A percentile compares a stretch with the other conserved stretches of the same genome.
Evolutionary conservation across 768 basidiomycete genomes (phyloP).

Genomic region (Macrolepiota fuliginosa): DNA sequence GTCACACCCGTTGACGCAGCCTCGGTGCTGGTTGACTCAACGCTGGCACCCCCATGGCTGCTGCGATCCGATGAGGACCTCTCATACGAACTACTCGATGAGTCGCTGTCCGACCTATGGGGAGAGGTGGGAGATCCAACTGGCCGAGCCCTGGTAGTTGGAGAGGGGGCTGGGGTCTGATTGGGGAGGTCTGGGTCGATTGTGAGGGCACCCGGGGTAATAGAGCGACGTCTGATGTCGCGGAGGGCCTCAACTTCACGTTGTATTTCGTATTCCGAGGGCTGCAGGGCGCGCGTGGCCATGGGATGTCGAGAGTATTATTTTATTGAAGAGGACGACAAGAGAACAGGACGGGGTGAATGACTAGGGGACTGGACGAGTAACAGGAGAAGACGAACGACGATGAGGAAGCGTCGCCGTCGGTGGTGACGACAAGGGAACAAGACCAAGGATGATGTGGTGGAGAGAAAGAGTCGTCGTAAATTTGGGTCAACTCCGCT

Average conservation of each 20-base stretch:
- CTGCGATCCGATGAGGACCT: slow-evolving; percentile 20
- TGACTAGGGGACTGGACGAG: background rate
- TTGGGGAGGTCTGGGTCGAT: slow-evolving; percentile 92
- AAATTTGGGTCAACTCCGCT: slow-evolving; percentile 26
- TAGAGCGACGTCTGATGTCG: slow-evolving; percentile 82
- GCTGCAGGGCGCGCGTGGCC: slow-evolving; percentile 57
- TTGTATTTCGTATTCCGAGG: slow-evolving; percentile 81
- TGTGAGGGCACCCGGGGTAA: slow-evolving; percentile 76
- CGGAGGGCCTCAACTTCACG: slow-evolving; percentile 84
- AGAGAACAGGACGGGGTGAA: background rate
- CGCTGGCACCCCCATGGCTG: slow-evolving; percentile 23
- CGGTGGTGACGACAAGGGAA: slow-evolving; percentile 9
- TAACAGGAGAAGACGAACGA: background rate
- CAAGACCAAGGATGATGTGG: slow-evolving; percentile 9
- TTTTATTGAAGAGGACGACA: slow-evolving; percentile 8
- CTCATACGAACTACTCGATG: slow-evolving; percentile 18
- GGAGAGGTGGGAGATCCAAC: slow-evolving; percentile 22
- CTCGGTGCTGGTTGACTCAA: slow-evolving; percentile 16
- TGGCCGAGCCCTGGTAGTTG: slow-evolving; percentile 53
- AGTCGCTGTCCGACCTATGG: slow-evolving; percentile 18
- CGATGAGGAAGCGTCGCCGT: background rate
- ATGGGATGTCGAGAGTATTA: slow-evolving; percentile 22
- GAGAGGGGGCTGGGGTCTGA: slow-evolving; percentile 57
- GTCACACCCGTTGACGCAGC: slow-evolving; percentile 35
- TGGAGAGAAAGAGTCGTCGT: slow-evolving; percentile 15